Evolutionary conservation across 2,329 filamentous ascomycete genomes (phyloP).

Genomic region (Westerdykella sp.): DNA sequence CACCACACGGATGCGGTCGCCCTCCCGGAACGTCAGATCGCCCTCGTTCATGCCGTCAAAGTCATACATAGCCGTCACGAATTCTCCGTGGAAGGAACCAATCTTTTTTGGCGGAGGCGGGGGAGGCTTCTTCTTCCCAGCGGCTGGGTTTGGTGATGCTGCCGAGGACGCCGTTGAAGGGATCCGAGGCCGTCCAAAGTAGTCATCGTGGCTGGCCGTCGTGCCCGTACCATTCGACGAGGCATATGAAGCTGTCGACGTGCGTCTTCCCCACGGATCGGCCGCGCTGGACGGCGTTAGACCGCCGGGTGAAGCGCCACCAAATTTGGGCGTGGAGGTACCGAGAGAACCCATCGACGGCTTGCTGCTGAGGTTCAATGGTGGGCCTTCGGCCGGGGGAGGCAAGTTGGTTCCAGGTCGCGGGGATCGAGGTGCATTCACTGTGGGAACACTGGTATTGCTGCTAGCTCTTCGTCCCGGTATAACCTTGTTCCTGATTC

Average conservation of each 20-base stretch:
- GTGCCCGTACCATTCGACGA: slow-evolving; percentile 22
- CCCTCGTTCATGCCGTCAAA: slow-evolving; percentile 64
- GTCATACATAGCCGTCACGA: slow-evolving; percentile 67
- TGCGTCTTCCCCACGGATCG: slow-evolving; percentile 24
- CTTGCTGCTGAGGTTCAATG: slow-evolving; percentile 27
- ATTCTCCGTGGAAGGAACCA: slow-evolving; percentile 47
- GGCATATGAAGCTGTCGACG: slow-evolving; percentile 28
- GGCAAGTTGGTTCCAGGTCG: slow-evolving; percentile 20
- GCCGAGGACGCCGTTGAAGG: slow-evolving; percentile 37
- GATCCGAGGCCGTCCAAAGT: slow-evolving; percentile 40
- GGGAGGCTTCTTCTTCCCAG: slow-evolving; percentile 67
- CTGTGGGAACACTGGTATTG: slow-evolving; percentile 33
- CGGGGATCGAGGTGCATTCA: slow-evolving; percentile 22
- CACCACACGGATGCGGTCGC: slow-evolving; percentile 68
- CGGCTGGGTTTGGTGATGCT: slow-evolving; percentile 39
- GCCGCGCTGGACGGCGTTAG: slow-evolving; percentile 25
- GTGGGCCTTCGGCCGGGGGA: slow-evolving; percentile 21
- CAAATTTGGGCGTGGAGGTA: slow-evolving; percentile 28
- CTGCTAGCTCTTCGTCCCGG: slow-evolving; percentile 24
- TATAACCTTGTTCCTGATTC: slow-evolving; percentile 41
- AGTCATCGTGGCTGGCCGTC: slow-evolving; percentile 25
- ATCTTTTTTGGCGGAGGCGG: slow-evolving; percentile 61
- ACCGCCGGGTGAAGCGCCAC: slow-evolving; percentile 27
- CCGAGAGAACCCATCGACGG: slow-evolving; percentile 32
- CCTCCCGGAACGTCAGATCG: slow-evolving; percentile 69